Conservation (phyloP, 306 rosid genomes). For the Cyamopsis tetragonoloba region DNA sequence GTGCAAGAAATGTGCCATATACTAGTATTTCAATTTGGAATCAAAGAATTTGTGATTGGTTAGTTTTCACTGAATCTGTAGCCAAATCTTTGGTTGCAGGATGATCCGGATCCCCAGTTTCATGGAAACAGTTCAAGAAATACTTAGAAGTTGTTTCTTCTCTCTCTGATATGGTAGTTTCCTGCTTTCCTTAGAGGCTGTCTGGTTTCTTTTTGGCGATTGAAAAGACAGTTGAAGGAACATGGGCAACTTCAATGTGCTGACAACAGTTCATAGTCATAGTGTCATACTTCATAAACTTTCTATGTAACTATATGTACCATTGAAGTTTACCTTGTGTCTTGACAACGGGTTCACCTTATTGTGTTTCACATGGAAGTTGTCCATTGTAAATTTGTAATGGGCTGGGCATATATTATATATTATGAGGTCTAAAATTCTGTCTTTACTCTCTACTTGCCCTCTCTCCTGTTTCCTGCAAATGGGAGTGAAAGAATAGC, state of each 20-base stretch:
- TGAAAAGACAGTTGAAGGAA: constrained; percentile 15
- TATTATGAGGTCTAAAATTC: constrained; percentile 12
- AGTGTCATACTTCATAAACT: neutral
- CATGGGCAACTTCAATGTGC: constrained; percentile 6
- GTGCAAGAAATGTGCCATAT: constrained; percentile 20
- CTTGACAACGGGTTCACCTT: neutral
- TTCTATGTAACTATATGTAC: neutral
- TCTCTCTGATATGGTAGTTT: constrained; percentile 19
- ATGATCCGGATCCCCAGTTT: constrained; percentile 64
- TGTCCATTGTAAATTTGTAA: constrained; percentile 5
- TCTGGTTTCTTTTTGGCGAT: constrained; percentile 5
- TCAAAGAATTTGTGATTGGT: neutral
- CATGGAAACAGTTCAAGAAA: constrained; percentile 70
- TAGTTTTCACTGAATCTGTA: constrained; percentile 26
- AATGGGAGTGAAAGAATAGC: neutral
- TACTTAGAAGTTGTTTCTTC: constrained; percentile 32
- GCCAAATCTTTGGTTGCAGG: constrained; percentile 46
- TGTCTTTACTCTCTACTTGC: neutral
- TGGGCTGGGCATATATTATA: neutral
- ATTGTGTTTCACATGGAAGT: constrained; percentile 19
- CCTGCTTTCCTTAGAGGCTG: constrained; percentile 4
- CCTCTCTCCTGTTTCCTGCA: neutral
- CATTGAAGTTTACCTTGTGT: neutral
- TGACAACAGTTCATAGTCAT: constrained; percentile 12
- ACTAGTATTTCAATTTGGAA: constrained; percentile 14